These are phyloP conservation scores for Podila horticola DNA, from an alignment of 192 early-diverging fungal species.

Conservation along the genomic window DNA sequence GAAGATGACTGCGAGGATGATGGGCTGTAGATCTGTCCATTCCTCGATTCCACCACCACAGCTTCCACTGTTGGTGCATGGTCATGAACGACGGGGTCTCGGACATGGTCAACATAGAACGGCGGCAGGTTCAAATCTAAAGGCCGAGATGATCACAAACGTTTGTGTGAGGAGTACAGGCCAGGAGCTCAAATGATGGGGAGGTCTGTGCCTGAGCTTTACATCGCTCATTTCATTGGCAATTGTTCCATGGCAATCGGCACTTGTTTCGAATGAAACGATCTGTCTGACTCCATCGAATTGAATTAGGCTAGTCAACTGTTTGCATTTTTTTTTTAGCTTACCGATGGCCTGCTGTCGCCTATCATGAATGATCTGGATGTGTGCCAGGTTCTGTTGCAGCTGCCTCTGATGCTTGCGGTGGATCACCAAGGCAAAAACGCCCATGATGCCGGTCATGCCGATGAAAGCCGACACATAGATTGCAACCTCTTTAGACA, in stretches of 20 bases:
- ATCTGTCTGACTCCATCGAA: neutral
- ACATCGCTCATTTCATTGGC: neutral
- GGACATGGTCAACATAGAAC: slow-evolving; percentile 25
- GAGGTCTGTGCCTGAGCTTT: neutral
- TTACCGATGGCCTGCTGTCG: slow-evolving; percentile 1
- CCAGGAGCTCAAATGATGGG: neutral
- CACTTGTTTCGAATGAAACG: no score
- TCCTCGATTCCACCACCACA: neutral
- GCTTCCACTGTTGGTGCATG: slow-evolving; percentile 6
- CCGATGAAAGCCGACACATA: slow-evolving; percentile 8
- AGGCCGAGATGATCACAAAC: no score
- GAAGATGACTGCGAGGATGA: neutral
- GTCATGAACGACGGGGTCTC: slow-evolving; percentile 20
- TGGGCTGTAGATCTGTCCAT: neutral
- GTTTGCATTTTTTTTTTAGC: neutral
- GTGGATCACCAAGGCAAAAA: slow-evolving; percentile 1
- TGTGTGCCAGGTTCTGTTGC: neutral
- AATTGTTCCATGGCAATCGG: neutral
- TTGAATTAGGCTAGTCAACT: neutral
- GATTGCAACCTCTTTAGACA: slow-evolving; percentile 1
- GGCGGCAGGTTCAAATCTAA: slow-evolving; percentile 29
- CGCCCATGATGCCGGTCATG: slow-evolving; percentile 1
- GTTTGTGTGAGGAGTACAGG: neutral
- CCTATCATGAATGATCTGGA: slow-evolving; percentile 2
- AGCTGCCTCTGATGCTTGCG: slow-evolving; percentile 6